Evolutionary conservation across 257 asterid genomes (phyloP), one percentile per base, ranked within the genome.

Genomic region (Leonotis leonurus): DNA sequence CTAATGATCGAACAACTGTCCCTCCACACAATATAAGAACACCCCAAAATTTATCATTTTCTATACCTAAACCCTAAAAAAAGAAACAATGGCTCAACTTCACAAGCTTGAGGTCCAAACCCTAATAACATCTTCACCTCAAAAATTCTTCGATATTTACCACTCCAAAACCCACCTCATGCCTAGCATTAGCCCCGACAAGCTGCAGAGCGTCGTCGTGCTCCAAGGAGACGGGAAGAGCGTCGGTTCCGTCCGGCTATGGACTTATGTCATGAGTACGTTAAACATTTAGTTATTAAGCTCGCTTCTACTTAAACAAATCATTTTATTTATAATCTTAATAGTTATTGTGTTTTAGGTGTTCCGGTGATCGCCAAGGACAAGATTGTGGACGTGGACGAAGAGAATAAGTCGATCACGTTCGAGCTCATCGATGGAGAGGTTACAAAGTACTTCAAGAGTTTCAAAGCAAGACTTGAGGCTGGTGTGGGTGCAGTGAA

Each of bases 371-470:
- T 77, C 48, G 84, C 89, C 26, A 82, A 75, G 29, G 89, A 75
- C 63, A 80, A 63, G 78, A 75, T 83, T 50, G 84, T 75, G 59
- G 72, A 63, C 11, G 64, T 83, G 63, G 84, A 82, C 33, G 82
- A 74, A 65, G 77, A 4, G 51, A 77, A 77, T 10, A 77, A 40
- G 46, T 44, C 69, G 1, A 73, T 84, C 70, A 63, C 81, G 29
- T 79, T 84, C 67, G 89, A 72, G 51, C 57, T 80, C 0, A 72
- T 80, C 26, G 89, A 67, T 33, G 89, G 93, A 37, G 89, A 85
- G 33, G 83, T 82, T 25, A 82, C 60, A 4, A 78, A 78, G 7
- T 71, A 80, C 64, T 85, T 76, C 71, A 85, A 69, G 16, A 60
- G 55, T 49, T 78, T 78, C 52, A 80, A 63, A 56, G 87, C 87